Conservation (phyloP, 768 basidiomycete species). For the Gymnopilus junonius region DNA sequence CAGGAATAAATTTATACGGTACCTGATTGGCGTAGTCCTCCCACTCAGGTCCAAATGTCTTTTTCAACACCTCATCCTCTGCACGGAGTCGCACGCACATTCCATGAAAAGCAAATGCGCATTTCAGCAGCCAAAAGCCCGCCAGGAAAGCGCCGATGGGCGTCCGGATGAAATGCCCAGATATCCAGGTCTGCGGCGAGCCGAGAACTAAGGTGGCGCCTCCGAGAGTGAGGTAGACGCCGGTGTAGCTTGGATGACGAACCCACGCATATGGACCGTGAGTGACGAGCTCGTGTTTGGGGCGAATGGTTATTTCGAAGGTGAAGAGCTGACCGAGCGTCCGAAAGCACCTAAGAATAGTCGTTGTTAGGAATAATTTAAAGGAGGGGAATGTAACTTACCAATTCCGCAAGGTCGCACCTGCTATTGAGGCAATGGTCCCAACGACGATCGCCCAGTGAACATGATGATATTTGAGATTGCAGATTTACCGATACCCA, state of each 20-base stretch:
- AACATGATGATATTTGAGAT: not conserved
- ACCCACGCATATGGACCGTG: slow-evolving; percentile 49
- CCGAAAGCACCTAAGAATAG: slow-evolving; percentile 42
- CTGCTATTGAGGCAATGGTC: slow-evolving; percentile 7
- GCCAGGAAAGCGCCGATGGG: slow-evolving; percentile 26
- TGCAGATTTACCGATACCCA: not conserved
- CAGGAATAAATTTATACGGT: slow-evolving; percentile 43
- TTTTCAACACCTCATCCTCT: slow-evolving; percentile 41
- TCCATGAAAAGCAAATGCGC: slow-evolving; percentile 37
- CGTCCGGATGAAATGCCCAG: slow-evolving; percentile 24
- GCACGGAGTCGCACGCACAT: slow-evolving; percentile 34
- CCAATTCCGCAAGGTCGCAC: slow-evolving; percentile 36
- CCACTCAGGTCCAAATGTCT: slow-evolving; percentile 39
- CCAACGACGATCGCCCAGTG: not conserved
- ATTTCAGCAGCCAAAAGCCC: slow-evolving; percentile 36
- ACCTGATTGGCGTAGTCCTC: slow-evolving; percentile 41
- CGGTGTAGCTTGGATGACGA: slow-evolving; percentile 49
- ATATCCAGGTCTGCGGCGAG: slow-evolving; percentile 38
- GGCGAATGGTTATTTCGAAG: slow-evolving; percentile 45
- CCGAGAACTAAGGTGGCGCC: slow-evolving; percentile 36
- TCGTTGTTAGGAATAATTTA: not conserved
- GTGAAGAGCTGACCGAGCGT: slow-evolving; percentile 47
- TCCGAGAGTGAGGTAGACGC: slow-evolving; percentile 39
- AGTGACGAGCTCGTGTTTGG: slow-evolving; percentile 44
- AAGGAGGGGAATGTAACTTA: slow-evolving; percentile 16